phyloP scores from a whole-genome alignment of 1,284 basidiomycete genomes.

The Phlebopus sp. region DNA sequence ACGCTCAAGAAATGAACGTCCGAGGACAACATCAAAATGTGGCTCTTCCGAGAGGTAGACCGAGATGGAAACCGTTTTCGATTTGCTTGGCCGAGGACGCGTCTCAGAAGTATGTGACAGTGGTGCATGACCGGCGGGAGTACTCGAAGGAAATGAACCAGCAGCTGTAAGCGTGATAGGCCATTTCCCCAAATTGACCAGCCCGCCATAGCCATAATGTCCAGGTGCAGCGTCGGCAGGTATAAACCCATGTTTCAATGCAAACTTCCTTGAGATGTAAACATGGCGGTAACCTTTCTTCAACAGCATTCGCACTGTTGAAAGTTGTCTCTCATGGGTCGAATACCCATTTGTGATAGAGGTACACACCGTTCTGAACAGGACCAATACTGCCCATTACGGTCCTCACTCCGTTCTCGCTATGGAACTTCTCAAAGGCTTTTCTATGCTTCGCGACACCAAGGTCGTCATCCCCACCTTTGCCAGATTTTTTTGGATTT shows the following conservation, averaged over 20 bases:
- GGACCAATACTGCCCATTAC: constrained; percentile 90
- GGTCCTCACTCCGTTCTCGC: constrained; percentile 90
- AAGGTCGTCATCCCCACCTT: constrained; percentile 26
- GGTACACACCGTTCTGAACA: constrained; percentile 69
- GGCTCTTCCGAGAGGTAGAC: constrained; percentile 91
- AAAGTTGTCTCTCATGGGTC: constrained; percentile 8
- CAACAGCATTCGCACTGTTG: constrained; percentile 84
- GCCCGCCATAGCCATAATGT: constrained; percentile 81
- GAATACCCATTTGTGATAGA: neutral
- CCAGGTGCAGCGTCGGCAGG: constrained; percentile 81
- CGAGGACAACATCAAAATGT: constrained; percentile 95
- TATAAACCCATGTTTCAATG: constrained; percentile 86
- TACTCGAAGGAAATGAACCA: constrained; percentile 27
- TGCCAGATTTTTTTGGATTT: constrained; percentile 15
- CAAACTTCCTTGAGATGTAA: constrained; percentile 94
- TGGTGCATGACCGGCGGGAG: constrained; percentile 15
- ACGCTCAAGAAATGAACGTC: constrained; percentile 91
- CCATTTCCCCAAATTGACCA: constrained; percentile 80
- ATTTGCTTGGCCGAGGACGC: constrained; percentile 36
- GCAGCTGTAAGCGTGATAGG: constrained; percentile 58
- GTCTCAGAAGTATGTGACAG: constrained; percentile 4
- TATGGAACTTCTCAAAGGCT: constrained; percentile 83
- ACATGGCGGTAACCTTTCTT: constrained; percentile 94
- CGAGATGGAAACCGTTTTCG: constrained; percentile 31
- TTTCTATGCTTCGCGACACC: constrained; percentile 63